A percentile compares a stretch with the other conserved stretches of the same genome.
Evolutionary conservation across 305 asterid genomes (phyloP).

Genomic region (Fraxinus angustifolia): DNA sequence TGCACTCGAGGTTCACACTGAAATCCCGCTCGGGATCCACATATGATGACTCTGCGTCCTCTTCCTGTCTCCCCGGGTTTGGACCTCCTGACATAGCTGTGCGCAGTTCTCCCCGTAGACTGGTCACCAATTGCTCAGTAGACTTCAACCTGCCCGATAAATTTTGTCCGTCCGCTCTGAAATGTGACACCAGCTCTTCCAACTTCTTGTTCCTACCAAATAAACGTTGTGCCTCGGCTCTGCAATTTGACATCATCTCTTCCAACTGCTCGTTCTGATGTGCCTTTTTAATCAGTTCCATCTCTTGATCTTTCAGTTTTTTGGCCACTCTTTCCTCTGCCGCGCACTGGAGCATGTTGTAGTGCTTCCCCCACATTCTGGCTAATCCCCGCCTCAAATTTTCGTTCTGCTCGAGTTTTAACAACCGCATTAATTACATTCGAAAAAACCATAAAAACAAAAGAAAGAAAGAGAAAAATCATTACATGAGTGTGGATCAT

Average conservation of each 20-base stretch:
- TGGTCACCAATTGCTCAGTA: slow-evolving; percentile 16
- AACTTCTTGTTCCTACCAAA: slow-evolving; percentile 5
- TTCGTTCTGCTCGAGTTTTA: slow-evolving; percentile 29
- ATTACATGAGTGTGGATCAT: slow-evolving; percentile 31
- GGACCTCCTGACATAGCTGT: background rate
- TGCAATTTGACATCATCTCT: slow-evolving; percentile 15
- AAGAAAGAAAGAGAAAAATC: background rate
- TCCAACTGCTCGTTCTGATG: slow-evolving; percentile 19
- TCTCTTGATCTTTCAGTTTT: slow-evolving; percentile 33
- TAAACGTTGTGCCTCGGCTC: slow-evolving; percentile 19
- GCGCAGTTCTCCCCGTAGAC: background rate
- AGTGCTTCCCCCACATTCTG: slow-evolving; percentile 14
- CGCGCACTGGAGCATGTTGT: background rate
- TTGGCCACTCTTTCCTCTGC: slow-evolving; percentile 29
- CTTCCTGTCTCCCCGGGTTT: slow-evolving; percentile 12
- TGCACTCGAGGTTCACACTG: slow-evolving; percentile 30
- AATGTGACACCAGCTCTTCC: slow-evolving; percentile 18
- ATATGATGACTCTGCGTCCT: slow-evolving; percentile 37
- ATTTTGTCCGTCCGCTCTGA: slow-evolving; percentile 22
- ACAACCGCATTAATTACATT: background rate
- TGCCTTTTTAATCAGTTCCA: slow-evolving; percentile 1
- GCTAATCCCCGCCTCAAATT: slow-evolving; percentile 23
- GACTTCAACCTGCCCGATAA: slow-evolving; percentile 6
- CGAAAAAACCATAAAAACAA: background rate
- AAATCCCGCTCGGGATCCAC: slow-evolving; percentile 24